A percentile compares a stretch with the other conserved stretches of the same genome.
Conservation (phyloP, 768 basidiomycete genomes). For the Lactarius sanguifluus region DNA sequence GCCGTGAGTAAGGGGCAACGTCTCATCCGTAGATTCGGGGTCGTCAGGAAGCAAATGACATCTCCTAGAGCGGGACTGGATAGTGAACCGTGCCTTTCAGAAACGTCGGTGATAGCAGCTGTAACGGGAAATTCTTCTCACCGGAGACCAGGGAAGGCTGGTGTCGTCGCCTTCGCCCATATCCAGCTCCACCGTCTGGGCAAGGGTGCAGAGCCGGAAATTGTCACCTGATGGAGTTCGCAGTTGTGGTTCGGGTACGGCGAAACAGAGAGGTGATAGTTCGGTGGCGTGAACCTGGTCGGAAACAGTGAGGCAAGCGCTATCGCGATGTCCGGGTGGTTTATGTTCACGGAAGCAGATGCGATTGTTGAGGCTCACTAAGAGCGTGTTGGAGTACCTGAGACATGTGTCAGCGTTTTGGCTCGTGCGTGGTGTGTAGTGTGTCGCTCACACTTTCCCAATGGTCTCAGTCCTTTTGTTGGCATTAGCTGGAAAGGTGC, state of each 20-base stretch:
- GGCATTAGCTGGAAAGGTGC: background rate
- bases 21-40: background rate
- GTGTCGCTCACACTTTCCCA: background rate
- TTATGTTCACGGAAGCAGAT: background rate
- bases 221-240: background rate
- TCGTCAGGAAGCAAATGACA: too few species aligned
- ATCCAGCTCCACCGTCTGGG: background rate
- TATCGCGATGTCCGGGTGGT: background rate
- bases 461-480: background rate
- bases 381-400: background rate
- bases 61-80: background rate
- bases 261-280: background rate
- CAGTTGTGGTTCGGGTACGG: background rate
- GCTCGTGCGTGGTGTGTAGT: background rate
- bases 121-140: background rate
- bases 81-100: background rate
- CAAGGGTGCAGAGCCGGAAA: background rate
- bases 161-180: background rate
- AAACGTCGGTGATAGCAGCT: background rate
- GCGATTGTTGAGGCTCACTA: conserved; percentile 1
- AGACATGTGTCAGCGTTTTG: background rate
- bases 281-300: background rate
- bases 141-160: background rate
- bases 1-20: too few species aligned
- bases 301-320: background rate